A percentile compares a stretch with the other conserved stretches of the same genome.
Evolutionary conservation across 2,329 filamentous ascomycete species (phyloP).

Genomic region (Arthrobotrys conoides): DNA sequence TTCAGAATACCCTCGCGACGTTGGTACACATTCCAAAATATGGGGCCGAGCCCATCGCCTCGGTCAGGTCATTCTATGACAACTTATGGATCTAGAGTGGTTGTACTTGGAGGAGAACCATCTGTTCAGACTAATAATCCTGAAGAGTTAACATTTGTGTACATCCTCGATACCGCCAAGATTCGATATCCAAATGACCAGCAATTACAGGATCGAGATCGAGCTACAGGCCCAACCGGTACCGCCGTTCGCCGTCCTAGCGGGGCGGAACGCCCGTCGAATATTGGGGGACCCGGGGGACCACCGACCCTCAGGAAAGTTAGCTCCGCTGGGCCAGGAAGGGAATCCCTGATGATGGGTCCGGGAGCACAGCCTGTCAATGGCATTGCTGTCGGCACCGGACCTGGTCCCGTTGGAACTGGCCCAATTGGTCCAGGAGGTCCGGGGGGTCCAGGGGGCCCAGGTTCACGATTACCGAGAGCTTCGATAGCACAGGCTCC

Average conservation of each 20-base stretch:
- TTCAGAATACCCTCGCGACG: slow-evolving; percentile 84
- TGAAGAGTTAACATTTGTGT: slow-evolving; percentile 87
- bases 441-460: slow-evolving; percentile 59
- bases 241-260: slow-evolving; percentile 44
- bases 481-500: slow-evolving; percentile 74
- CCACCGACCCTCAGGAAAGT: slow-evolving; percentile 60
- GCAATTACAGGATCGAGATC: slow-evolving; percentile 65
- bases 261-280: slow-evolving; percentile 65
- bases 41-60: slow-evolving; percentile 94
- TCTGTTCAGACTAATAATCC: slow-evolving; percentile 86
- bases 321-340: slow-evolving; percentile 58
- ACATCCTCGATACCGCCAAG: slow-evolving; percentile 93
- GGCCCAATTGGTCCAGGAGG: slow-evolving; percentile 55
- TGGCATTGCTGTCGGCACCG: slow-evolving; percentile 64
- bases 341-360: slow-evolving; percentile 59
- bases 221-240: slow-evolving; percentile 29
- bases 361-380: slow-evolving; percentile 63
- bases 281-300: slow-evolving; percentile 63
- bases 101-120: slow-evolving; percentile 93
- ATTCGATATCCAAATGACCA: slow-evolving; percentile 93
- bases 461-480: slow-evolving; percentile 73
- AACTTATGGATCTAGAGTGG: slow-evolving; percentile 88
- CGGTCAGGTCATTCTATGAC: slow-evolving; percentile 99
- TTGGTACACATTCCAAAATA: slow-evolving; percentile 99
- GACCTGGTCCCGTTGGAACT: background rate